Base-by-base conservation (phyloP, 2,329 filamentous ascomycete species). In the Metarhizium guizhouense region DNA sequence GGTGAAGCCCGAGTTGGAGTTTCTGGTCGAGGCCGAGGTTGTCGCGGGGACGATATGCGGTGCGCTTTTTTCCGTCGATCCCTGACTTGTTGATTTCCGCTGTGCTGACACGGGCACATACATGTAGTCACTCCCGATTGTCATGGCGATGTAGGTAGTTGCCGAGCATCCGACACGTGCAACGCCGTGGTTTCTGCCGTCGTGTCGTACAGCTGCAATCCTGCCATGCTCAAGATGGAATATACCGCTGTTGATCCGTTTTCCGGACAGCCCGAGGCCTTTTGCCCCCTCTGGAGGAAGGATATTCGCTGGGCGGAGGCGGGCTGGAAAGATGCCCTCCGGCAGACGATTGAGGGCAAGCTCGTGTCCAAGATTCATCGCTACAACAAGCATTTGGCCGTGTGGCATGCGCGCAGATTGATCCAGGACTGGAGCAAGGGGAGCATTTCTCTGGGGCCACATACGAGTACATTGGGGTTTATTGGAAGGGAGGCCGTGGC, bases 311-410 rank as follows among this genome's bases (percentile, higher is more conserved):
- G 64, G 63, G 57, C 59, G 2, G 54, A 54, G 1, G 45, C 57
- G 0, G 60, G 63, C 20, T 68, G 67, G 67, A 25, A 61, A 32
- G 32, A 53, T 0, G 36, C 59, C 6, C 51, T 69, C 18, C 58
- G 62, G 11, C 36, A 49, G 0, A 55, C 56, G 16, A 62, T 70
- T 34, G 60, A 60, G 34, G 52, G 48, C 7, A 60, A 59, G n/a
- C 61, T 68, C 3, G 56, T 63, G 2, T 57, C 56, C 6, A 66
- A 65, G 54, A 58, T 70, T 3, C 62, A 66, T 51, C 63, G 61
- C 36, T 62, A 64, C 48, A 70, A 70, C 50, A 70, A 70, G 47
- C 61, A 67, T 43, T 53, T 66, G 36, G 68, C 68, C 0, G 58
- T 70, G 2, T 70, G 66, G 66, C 62, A 69, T 0, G 60, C 60